Evolutionary conservation across 768 basidiomycete genomes (phyloP).

Genomic region (Amanita pseudoporphyria): DNA sequence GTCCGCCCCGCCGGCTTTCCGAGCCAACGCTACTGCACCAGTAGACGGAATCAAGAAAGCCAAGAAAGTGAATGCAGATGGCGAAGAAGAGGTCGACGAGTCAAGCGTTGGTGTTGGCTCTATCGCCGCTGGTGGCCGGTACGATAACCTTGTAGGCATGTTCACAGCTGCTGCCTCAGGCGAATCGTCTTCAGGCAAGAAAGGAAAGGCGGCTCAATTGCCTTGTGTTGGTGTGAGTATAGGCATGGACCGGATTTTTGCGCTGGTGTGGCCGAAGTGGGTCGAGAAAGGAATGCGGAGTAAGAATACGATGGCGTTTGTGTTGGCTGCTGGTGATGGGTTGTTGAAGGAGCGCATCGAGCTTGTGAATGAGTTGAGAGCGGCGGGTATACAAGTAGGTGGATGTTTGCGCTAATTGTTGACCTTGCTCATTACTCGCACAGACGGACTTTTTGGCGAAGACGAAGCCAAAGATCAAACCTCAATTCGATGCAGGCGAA

Average conservation of each 20-base stretch:
- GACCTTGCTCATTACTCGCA: no score
- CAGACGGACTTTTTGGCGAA: slow-evolving; percentile 92
- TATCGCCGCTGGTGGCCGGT: slow-evolving; percentile 96
- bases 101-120: slow-evolving; percentile 94
- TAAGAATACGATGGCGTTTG: slow-evolving; percentile 90
- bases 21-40: slow-evolving; percentile 24
- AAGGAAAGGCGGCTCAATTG: slow-evolving; percentile 52
- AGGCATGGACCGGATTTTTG: slow-evolving; percentile 90
- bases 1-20: slow-evolving; percentile 85
- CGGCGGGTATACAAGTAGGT: slow-evolving; percentile 75
- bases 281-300: slow-evolving; percentile 67
- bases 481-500: slow-evolving; percentile 88
- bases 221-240: slow-evolving; percentile 93
- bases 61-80: slow-evolving; percentile 30
- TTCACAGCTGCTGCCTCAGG: slow-evolving; percentile 79
- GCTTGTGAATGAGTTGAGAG: slow-evolving; percentile 73
- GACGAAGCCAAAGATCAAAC: slow-evolving; percentile 77
- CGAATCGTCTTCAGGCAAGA: slow-evolving; percentile 26
- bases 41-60: slow-evolving; percentile 32
- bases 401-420: background rate
- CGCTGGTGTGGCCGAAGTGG: slow-evolving; percentile 84
- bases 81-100: slow-evolving; percentile 86
- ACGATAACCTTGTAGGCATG: slow-evolving; percentile 90
- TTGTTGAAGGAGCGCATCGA: slow-evolving; percentile 76
- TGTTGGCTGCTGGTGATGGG: slow-evolving; percentile 87